Evolutionary conservation across 352 stramenopile species (phyloP).

Genomic region (Globisporangium canariense): DNA sequence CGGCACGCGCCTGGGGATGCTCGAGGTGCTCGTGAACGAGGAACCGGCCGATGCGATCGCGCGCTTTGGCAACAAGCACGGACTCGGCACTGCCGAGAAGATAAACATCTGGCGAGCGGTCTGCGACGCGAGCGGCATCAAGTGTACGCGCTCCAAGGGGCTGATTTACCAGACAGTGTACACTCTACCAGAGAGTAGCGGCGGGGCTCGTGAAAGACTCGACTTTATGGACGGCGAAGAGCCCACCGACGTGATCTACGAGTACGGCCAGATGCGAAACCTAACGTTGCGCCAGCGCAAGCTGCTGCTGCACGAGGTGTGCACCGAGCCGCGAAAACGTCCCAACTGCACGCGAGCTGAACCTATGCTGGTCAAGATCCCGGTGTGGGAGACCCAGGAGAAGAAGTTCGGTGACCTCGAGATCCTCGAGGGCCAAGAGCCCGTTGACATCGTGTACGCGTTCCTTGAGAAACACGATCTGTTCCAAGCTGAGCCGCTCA

Average conservation of each 20-base stretch:
- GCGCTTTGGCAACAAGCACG: constrained; percentile 71
- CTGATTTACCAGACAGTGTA: constrained; percentile 65
- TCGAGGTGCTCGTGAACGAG: constrained; percentile 62
- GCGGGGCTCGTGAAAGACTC: constrained; percentile 43
- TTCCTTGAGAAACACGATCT: constrained; percentile 86
- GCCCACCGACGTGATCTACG: constrained; percentile 71
- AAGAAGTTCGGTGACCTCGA: constrained; percentile 73
- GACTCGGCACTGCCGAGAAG: constrained; percentile 54
- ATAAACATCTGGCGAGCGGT: constrained; percentile 46
- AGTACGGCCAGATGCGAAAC: constrained; percentile 70
- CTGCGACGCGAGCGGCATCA: constrained; percentile 46
- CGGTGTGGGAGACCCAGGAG: constrained; percentile 65
- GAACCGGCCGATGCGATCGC: constrained; percentile 71
- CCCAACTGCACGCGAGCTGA: constrained; percentile 80
- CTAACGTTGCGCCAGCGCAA: constrained; percentile 64
- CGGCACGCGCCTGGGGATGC: constrained; percentile 48
- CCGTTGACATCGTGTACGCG: constrained; percentile 76
- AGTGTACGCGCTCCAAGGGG: constrained; percentile 50
- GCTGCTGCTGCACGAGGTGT: constrained; percentile 63
- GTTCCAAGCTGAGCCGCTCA: constrained; percentile 77
- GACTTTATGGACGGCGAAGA: constrained; percentile 74
- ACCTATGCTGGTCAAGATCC: constrained; percentile 68
- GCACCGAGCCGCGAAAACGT: constrained; percentile 51
- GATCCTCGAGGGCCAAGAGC: constrained; percentile 76
- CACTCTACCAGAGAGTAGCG: constrained; percentile 42